A percentile compares a stretch with the other conserved stretches of the same genome.
phyloP scores from a whole-genome alignment of 2,329 filamentous ascomycete genomes.

The Fusarium algeriense region DNA sequence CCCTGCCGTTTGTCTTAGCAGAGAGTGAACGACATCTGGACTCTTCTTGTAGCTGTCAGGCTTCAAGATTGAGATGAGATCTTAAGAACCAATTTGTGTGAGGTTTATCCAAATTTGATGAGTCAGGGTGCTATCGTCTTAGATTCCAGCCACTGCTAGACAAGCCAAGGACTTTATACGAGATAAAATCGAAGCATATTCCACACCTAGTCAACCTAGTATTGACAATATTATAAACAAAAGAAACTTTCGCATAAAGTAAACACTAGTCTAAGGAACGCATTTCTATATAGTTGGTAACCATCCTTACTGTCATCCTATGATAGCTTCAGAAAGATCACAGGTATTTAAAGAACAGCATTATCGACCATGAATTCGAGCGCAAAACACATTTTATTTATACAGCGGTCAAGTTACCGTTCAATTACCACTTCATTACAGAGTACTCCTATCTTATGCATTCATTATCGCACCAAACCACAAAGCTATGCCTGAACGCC shows the following conservation, averaged over 20 bases:
- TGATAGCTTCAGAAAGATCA: background rate
- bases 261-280: no score
- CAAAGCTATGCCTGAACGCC: conserved; percentile 30
- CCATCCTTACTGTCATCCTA: background rate
- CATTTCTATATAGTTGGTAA: background rate
- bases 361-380: background rate
- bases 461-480: conserved; percentile 20
- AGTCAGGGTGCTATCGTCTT: no score
- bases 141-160: no score
- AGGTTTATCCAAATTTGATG: no score
- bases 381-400: conserved; percentile 18
- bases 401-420: conserved; percentile 33
- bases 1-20: background rate
- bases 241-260: no score
- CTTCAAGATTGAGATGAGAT: background rate
- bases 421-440: conserved; percentile 34
- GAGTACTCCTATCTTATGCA: conserved; percentile 41
- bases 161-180: no score
- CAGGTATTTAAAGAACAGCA: background rate
- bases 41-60: background rate
- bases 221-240: no score
- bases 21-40: background rate
- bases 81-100: no score
- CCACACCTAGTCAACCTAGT: no score
- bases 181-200: no score